Evolutionary conservation across 179 eudicot species (phyloP).

Genomic region (Sideroxylon spinosum): DNA sequence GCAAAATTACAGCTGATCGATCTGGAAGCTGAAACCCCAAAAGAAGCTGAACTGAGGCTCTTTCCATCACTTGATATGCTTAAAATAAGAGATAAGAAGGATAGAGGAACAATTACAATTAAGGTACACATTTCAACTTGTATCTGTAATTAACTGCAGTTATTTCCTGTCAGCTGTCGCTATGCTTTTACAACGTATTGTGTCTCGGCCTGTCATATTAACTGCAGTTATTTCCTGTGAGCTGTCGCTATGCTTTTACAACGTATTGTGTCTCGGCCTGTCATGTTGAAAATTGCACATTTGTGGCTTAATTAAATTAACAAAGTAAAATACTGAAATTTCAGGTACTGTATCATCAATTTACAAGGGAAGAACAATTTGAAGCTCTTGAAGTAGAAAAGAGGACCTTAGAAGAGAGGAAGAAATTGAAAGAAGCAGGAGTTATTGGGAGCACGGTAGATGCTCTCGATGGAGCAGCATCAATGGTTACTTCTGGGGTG

Average conservation of each 20-base stretch:
- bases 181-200: no score
- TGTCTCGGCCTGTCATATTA: background rate
- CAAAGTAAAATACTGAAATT: conserved; percentile 9
- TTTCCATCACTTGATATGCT: conserved; percentile 72
- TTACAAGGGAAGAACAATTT: conserved; percentile 73
- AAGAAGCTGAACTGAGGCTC: conserved; percentile 65
- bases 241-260: no score
- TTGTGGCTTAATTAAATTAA: background rate
- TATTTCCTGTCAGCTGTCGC: background rate
- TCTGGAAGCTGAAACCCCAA: conserved; percentile 49
- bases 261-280: background rate
- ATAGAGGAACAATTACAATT: conserved; percentile 75
- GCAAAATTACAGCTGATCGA: conserved; percentile 61
- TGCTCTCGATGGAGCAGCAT: conserved; percentile 73
- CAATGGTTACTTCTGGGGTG: conserved; percentile 52
- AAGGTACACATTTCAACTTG: conserved; percentile 36
- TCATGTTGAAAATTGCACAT: background rate
- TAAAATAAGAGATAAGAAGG: conserved; percentile 80
- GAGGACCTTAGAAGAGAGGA: conserved; percentile 59
- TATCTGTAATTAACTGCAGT: background rate
- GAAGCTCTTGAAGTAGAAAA: conserved; percentile 82
- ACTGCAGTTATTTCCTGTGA: background rate
- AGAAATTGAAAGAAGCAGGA: conserved; percentile 82
- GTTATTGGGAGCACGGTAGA: conserved; percentile 87
- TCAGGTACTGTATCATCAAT: conserved; percentile 68